Conservation (phyloP, 1,139 yeast genomes). For the Hyphopichia khmerensis region DNA sequence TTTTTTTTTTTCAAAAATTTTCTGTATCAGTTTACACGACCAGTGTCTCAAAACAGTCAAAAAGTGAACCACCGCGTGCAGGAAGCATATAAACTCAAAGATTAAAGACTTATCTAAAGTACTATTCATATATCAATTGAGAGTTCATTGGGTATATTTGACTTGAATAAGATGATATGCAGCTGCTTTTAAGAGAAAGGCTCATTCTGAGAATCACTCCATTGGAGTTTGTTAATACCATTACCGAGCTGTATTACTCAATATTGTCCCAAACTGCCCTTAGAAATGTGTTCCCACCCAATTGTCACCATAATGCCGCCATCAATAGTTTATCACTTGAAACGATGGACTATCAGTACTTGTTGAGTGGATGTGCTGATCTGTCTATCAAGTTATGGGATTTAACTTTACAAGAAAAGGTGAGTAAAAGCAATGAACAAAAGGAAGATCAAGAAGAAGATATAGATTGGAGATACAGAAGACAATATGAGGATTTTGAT, state of each 20-base stretch:
- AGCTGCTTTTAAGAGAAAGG: constrained; percentile 38
- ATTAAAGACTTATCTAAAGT: no score
- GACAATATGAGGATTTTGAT: constrained; percentile 18
- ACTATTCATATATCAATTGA: no score
- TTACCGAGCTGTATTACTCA: constrained; percentile 42
- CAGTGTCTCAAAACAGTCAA: neutral
- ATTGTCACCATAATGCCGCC: constrained; percentile 46
- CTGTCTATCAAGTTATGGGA: constrained; percentile 70
- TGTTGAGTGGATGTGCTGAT: constrained; percentile 78
- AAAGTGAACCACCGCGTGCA: no score
- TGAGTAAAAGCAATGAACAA: constrained; percentile 15
- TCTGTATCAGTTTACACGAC: neutral
- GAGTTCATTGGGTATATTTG: no score
- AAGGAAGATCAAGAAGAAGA: constrained; percentile 8
- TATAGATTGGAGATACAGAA: neutral
- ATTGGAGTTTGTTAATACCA: constrained; percentile 34
- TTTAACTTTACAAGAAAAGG: constrained; percentile 20
- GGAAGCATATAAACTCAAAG: neutral
- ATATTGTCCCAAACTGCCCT: constrained; percentile 23
- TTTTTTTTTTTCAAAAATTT: neutral
- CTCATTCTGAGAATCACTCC: constrained; percentile 27
- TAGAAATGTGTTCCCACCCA: constrained; percentile 34
- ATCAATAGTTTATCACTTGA: constrained; percentile 73
- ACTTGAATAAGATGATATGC: constrained; percentile 34
- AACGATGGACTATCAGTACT: constrained; percentile 40